Base-by-base conservation (phyloP, 495 filamentous ascomycete genomes). In the Aspergillus affinis region DNA sequence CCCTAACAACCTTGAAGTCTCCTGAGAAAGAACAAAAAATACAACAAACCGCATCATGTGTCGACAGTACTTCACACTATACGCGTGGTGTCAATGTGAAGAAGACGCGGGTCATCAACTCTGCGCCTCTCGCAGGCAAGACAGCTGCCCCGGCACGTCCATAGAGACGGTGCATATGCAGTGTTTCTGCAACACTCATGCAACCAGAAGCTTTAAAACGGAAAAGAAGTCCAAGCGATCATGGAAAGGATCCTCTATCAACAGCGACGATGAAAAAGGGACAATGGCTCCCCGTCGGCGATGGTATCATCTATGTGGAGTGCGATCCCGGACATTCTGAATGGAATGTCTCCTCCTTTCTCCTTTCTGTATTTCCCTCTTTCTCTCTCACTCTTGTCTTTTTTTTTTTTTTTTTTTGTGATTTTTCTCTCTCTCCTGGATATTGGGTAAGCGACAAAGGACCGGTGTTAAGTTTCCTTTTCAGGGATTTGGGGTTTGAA, bases 11-110 rank as follows among this genome's bases (percentile, higher is more conserved):
- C 13, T 46, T 46, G 44, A 46, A 46, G 44, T 46, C 48, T 17
- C 19, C 12, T 21, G 29, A 23, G 19, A 52, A 57, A 53, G 51
- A 19, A 53, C 9, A 54, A 19, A 55, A 41, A 55, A n/a, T 12
- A 2, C 48, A 49, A 9, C 15, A 49, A n/a, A 53, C 2, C 20
- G 49, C 61, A 70, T 19, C 49, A 80, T 80, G 76, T 80, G 76
- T 44, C 75, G 71, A 54, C 74, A 78, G 71, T 74, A 72, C 54
- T 69, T 71, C 63, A 78, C 74, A 47, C 60, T 74, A 6, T 80
- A 78, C 66, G 70, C 68, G 47, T 80, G 75, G 75, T 80, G 77
- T 63, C 72, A 74, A 17, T 80, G 77, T 62, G 72, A 78, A 65
- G 70, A 75, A 64, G 72, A 75, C 26, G 71, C 71, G 18, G 75